Evolutionary conservation across 2,329 filamentous ascomycete genomes (phyloP), one percentile per base, ranked within the genome.

Genomic region (Nemania abortiva): DNA sequence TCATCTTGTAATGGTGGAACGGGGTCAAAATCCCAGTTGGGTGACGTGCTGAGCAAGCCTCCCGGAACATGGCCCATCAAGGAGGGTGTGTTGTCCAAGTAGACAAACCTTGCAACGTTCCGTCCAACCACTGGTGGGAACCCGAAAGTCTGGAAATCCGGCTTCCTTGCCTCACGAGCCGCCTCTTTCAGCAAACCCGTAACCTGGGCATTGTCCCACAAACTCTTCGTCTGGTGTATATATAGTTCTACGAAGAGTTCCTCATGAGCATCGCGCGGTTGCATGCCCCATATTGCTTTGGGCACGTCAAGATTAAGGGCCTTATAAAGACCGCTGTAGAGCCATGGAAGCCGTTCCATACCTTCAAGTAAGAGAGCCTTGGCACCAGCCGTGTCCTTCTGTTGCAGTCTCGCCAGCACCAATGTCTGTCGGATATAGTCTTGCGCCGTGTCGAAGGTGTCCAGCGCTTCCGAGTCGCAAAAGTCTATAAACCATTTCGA

Each of bases 141-240:
- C 1, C 84, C 79, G 1, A 84, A 78, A 1, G 79, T 74, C 18
- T 79, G 73, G 15, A 76, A 74, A 59, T 86, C 79, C 3, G 84
- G 81, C 64, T 83, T 83, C 37, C 79, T 78, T 3, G 88, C 81
- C 11, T 86, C 86, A 70, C 88, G 87, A 53, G 90, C 91, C 18
- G 91, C 88, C 74, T 93, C 89, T 34, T 91, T 86, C 1, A 98
- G 86, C 7, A 97, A 81, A 4, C 84, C 82, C 3, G 87, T 90
- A 15, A 88, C 89, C 75, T 93, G 90, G 0, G 92, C 86, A 3
- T 90, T 94, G 77, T 94, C 94, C 95, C 95, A 98, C 3, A 97
- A 83, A 74, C 95, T 92, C 76, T 94, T 95, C 4, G 92, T 87
- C 53, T 92, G 89, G 65, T 89, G 85, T 31, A 93, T 86, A 77